Evolutionary conservation across 352 stramenopile genomes (phyloP).

Genomic region (Pythium chondricola): DNA sequence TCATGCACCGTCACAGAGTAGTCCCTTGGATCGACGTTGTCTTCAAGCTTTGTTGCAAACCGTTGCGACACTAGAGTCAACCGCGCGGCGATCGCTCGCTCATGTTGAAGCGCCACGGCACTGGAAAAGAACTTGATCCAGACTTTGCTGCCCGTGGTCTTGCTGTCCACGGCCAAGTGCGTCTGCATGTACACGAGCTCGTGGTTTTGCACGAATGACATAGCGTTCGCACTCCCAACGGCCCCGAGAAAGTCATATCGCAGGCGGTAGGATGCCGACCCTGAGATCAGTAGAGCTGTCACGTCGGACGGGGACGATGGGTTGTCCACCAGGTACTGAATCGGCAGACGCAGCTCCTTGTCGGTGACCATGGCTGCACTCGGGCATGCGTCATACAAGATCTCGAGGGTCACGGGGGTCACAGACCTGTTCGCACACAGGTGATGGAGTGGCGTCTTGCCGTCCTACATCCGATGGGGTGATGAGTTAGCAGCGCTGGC

Average conservation of each 20-base stretch:
- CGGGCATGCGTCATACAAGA: constrained; percentile 64
- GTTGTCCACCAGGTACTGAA: constrained; percentile 73
- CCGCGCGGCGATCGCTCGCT: constrained; percentile 31
- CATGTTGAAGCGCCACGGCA: constrained; percentile 22
- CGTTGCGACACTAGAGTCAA: constrained; percentile 25
- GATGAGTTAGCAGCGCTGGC: not conserved
- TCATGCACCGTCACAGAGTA: constrained; percentile 30
- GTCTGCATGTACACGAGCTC: constrained; percentile 38
- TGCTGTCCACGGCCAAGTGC: constrained; percentile 52
- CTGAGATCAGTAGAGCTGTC: constrained; percentile 44
- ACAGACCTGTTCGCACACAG: constrained; percentile 50
- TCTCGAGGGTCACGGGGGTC: constrained; percentile 46
- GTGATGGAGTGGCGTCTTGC: constrained; percentile 51
- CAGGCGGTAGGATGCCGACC: constrained; percentile 54
- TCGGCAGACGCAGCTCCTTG: constrained; percentile 55
- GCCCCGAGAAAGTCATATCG: constrained; percentile 56
- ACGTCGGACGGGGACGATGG: constrained; percentile 37
- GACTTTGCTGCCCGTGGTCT: constrained; percentile 37
- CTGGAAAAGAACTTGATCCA: constrained; percentile 59
- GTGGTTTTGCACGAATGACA: constrained; percentile 27
- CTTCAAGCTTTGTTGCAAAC: not conserved
- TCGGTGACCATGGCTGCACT: constrained; percentile 46
- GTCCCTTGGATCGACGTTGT: constrained; percentile 2
- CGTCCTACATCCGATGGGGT: constrained; percentile 25
- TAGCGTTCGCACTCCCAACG: constrained; percentile 6